A percentile compares a stretch with the other conserved stretches of the same genome.
These are phyloP conservation scores for Adansonia madagascariensis DNA, from an alignment of 441 rosid genomes.

Conservation along the genomic window DNA sequence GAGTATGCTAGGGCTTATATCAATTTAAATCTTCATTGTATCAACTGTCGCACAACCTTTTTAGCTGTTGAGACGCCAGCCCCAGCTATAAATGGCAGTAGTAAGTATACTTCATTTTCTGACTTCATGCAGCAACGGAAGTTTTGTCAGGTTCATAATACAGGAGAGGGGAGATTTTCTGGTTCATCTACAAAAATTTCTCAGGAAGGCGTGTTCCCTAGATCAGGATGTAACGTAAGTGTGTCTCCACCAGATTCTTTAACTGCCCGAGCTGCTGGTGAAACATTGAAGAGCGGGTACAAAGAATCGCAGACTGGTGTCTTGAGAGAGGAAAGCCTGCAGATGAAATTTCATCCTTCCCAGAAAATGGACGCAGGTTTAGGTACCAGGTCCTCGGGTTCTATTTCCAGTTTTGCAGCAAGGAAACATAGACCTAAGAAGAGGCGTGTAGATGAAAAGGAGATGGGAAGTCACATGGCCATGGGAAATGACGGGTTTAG, in stretches of 20 bases:
- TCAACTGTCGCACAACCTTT: conserved; percentile 47
- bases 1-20: conserved; percentile 48
- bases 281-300: conserved; percentile 42
- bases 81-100: conserved; percentile 39
- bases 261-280: conserved; percentile 34
- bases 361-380: conserved; percentile 31
- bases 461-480: not conserved
- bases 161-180: conserved; percentile 35
- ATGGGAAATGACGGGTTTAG: conserved; percentile 10
- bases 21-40: conserved; percentile 46
- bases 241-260: conserved; percentile 25
- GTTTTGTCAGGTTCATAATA: conserved; percentile 32
- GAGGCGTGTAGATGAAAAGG: conserved; percentile 4
- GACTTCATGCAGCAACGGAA: conserved; percentile 31
- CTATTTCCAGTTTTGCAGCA: conserved; percentile 29
- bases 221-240: conserved; percentile 31
- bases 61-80: conserved; percentile 49
- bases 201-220: conserved; percentile 27
- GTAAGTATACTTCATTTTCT: conserved; percentile 34
- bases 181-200: conserved; percentile 31
- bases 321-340: conserved; percentile 26
- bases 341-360: conserved; percentile 29
- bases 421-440: conserved; percentile 35
- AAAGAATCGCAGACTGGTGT: conserved; percentile 23
- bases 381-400: conserved; percentile 29